Evolutionary conservation across 805 yeast genomes (phyloP), one percentile per base, ranked within the genome.

Genomic region (Kluyveromyces dobzhanskii): DNA sequence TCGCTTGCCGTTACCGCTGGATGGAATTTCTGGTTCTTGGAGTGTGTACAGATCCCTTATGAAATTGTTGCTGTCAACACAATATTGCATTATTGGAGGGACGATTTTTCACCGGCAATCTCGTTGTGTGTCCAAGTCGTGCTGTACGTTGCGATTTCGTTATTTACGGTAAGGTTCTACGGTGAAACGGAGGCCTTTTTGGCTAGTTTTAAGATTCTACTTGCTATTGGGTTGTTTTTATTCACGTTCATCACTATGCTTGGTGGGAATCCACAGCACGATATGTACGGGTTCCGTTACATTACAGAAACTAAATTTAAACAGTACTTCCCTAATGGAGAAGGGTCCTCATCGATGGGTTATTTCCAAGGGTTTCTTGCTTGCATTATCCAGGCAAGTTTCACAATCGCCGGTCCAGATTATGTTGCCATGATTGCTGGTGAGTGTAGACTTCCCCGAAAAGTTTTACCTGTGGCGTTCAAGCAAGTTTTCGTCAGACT

Each of bases 101-200:
- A 75, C 45, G 88, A 78, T 49, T 84, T 76, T 56, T 70, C 78
- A 1, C 80, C 90, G 0, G 94, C 79, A 0, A 80, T 75, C 14
- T 73, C 87, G 2, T 65, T 85, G 43, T 70, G 73, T 1, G 69
- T 85, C 2, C 88, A 81, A 56, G 68, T 79, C 16, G 75, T 70
- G 2, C 54, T 84, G 14, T 82, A 84, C 51, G 64, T 80, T 18
- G 18, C 72, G 21, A 74, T 85, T 43, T 82, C 85, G 44, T 54
- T 83, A 8, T 77, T 81, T 51, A 87, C 90, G 0, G 94, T 85
- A 18, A 66, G 66, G 30, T 70, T 72, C 44, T 85, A 80, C 50
- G 95, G 95, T 24, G 95, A 85, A 55, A 68, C 78, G 17, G 95
- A 85, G 59, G 86, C 85, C 53, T 78, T 82, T 80, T 62, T 85